Evolutionary conservation across 1,139 yeast genomes (phyloP).

Genomic region (Geotrichum candidum): DNA sequence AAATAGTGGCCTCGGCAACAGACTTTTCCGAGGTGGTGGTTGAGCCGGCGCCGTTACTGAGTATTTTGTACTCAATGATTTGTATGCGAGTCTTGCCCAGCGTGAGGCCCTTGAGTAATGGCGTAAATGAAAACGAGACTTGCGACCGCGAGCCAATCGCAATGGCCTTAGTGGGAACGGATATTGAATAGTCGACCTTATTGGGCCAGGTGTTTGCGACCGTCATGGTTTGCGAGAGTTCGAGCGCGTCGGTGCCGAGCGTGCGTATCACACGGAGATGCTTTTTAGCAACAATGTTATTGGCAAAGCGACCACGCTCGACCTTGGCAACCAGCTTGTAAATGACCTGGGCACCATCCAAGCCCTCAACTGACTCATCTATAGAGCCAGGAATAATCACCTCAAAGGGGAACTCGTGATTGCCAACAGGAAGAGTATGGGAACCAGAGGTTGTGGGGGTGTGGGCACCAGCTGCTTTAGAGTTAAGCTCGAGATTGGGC

Average conservation of each 20-base stretch:
- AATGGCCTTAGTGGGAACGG: conserved; percentile 80
- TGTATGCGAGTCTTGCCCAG: conserved; percentile 66
- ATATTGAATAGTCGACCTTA: conserved; percentile 83
- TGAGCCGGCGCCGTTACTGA: conserved; percentile 1
- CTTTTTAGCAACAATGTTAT: conserved; percentile 58
- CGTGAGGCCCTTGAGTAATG: conserved; percentile 71
- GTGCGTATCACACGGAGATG: conserved; percentile 85
- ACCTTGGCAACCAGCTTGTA: conserved; percentile 74
- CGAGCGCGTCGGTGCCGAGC: conserved; percentile 79
- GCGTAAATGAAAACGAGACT: conserved; percentile 65
- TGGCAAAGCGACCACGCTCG: conserved; percentile 75
- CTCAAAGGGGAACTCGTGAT: conserved; percentile 86
- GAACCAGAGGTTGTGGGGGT: conserved; percentile 4
- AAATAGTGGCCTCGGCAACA: conserved; percentile 36
- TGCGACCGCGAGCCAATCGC: conserved; percentile 82
- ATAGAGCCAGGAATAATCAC: conserved; percentile 78
- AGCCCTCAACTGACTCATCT: conserved; percentile 86
- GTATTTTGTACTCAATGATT: conserved; percentile 47
- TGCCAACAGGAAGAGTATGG: conserved; percentile 53
- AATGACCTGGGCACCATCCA: conserved; percentile 75
- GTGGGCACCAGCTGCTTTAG: conserved; percentile 1
- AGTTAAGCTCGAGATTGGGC: conserved; percentile 55
- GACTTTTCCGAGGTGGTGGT: neutral
- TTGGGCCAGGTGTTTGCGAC: conserved; percentile 96
- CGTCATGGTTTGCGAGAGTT: conserved; percentile 84